Base-by-base conservation (phyloP, 2,329 filamentous ascomycete genomes). In the Stenocarpella maydis region DNA sequence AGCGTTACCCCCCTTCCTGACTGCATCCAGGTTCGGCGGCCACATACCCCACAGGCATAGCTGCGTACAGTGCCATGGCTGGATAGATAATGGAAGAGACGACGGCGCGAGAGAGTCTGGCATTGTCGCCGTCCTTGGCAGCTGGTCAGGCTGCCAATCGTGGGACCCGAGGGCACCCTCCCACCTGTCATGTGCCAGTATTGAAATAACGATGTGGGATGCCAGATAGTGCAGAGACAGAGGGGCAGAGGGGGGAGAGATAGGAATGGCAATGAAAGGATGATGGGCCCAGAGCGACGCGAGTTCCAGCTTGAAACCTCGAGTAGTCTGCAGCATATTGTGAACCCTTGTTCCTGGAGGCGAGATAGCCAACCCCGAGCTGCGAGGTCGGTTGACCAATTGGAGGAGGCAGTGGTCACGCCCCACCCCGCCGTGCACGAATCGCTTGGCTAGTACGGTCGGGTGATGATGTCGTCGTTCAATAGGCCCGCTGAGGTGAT, bases 241-340 rank as follows among this genome's bases (percentile, higher is more conserved):
- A n/a, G n/a, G n/a, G n/a, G n/a, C n/a, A n/a, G n/a, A n/a, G 8
- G 31, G 31, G n/a, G 37, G 19, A 37, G 50, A 7, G 52, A 34
- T 26, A 26, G 64, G 37, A 37, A 66, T 49, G 43, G 47, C 66
- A 68, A 49, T 21, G 19, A 63, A 34, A 53, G 52, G 49, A 52
- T 41, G n/a, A 31, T 37, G 7, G 28, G 26, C 31, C 55, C 55
- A 64, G 55, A 37, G 50, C 52, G 52, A 54, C 39, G 47, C 68
- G 65, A 45, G 69, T 54, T 63, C 50, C 55, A 68, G 53, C 68
- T 50, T 70, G 65, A 65, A 70, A 67, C 68, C 39, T 34, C 39
- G 37, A 64, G 64, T n/a, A 64, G 64, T 49, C 41, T 49, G 65
- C 64, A 58, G 55, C 52, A 54, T 54, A 41, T 63, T 52, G 47